Percentiles rank a stretch among this genome's conserved stretches.
phyloP scores from a whole-genome alignment of 441 rosid species.

The Breynia disticha region DNA sequence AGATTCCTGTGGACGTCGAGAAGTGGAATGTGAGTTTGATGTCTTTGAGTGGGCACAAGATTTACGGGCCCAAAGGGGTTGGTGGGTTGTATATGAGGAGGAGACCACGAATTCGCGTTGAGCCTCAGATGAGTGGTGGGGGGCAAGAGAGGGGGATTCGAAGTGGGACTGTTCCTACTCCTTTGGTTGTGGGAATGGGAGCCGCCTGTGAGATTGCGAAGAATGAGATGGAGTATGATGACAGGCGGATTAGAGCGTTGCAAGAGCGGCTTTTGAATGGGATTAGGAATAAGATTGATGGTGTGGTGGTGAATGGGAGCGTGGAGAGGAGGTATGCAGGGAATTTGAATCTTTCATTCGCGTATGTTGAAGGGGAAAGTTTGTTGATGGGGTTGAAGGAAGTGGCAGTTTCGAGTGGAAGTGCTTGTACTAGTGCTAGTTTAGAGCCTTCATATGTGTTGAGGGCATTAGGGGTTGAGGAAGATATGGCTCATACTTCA shows the following conservation, averaged over 20 bases:
- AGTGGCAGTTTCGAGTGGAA: slow-evolving; percentile 94
- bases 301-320: slow-evolving; percentile 83
- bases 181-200: slow-evolving; percentile 79
- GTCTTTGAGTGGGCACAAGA: slow-evolving; percentile 89
- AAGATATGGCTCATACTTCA: slow-evolving; percentile 97
- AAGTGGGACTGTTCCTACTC: slow-evolving; percentile 87
- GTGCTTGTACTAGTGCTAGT: slow-evolving; percentile 97
- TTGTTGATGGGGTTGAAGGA: slow-evolving; percentile 97
- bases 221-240: slow-evolving; percentile 90
- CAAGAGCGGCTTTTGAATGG: slow-evolving; percentile 75
- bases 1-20: slow-evolving; percentile 76
- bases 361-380: slow-evolving; percentile 96
- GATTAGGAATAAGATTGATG: slow-evolving; percentile 60
- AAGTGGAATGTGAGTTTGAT: slow-evolving; percentile 89
- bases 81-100: slow-evolving; percentile 84
- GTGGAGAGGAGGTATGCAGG: slow-evolving; percentile 66
- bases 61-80: slow-evolving; percentile 88
- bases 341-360: slow-evolving; percentile 80
- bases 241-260: slow-evolving; percentile 45
- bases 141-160: slow-evolving; percentile 98
- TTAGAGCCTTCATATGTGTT: slow-evolving; percentile 87
- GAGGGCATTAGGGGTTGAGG: slow-evolving; percentile 93
- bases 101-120: slow-evolving; percentile 74
- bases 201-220: slow-evolving; percentile 79
- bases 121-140: slow-evolving; percentile 91